Percentiles rank a stretch among this genome's conserved stretches.
Conservation (phyloP, 768 basidiomycete genomes). For the Suillus cothurnatus region DNA sequence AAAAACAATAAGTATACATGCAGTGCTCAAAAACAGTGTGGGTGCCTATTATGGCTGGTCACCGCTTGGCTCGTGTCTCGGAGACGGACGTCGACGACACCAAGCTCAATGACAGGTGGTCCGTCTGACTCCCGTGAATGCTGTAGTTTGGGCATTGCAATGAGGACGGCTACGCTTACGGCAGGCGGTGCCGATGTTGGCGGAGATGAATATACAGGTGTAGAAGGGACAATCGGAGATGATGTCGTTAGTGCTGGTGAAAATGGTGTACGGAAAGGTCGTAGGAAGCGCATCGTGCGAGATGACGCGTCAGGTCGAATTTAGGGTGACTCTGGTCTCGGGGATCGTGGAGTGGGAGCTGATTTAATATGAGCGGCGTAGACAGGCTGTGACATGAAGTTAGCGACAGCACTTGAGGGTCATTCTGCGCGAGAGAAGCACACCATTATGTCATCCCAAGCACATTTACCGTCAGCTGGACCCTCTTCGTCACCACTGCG, state of each 20-base stretch:
- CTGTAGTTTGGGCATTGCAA: constrained; percentile 42
- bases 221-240: constrained; percentile 7
- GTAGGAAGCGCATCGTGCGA: constrained; percentile 18
- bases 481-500: constrained; percentile 16
- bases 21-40: not conserved
- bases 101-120: constrained; percentile 38
- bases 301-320: constrained; percentile 8
- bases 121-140: constrained; percentile 21
- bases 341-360: constrained; percentile 12
- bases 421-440: not conserved
- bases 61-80: not conserved
- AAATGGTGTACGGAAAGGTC: constrained; percentile 22
- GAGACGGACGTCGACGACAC: constrained; percentile 23
- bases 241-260: constrained; percentile 14
- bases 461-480: constrained; percentile 15
- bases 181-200: constrained; percentile 15
- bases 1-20: not conserved
- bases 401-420: not conserved
- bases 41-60: not conserved
- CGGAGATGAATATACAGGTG: constrained; percentile 11
- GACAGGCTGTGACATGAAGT: constrained; percentile 22
- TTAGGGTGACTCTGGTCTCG: constrained; percentile 5
- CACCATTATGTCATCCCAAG: constrained; percentile 34
- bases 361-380: constrained; percentile 24
- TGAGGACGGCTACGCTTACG: constrained; percentile 44